Evolutionary conservation across 805 yeast genomes (phyloP).

Genomic region (Wickerhamiella kurtzmanii): DNA sequence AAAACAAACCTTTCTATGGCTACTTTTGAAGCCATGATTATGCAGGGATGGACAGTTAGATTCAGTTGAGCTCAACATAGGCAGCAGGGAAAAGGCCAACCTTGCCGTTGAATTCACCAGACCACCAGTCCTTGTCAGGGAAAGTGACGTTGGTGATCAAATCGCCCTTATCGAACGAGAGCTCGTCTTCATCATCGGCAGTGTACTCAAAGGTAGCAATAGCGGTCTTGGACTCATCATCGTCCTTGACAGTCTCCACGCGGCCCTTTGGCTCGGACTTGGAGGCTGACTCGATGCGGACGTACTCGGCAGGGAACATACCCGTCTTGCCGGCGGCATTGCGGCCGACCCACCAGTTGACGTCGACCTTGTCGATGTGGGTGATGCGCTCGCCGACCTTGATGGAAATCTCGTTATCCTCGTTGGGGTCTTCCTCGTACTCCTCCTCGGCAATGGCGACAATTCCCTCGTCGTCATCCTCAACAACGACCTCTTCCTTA

Average conservation of each 20-base stretch:
- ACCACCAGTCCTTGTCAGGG: slow-evolving; percentile 96
- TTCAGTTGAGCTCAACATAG: slow-evolving; percentile 38
- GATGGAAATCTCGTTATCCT: slow-evolving; percentile 60
- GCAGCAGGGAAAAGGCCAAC: slow-evolving; percentile 84
- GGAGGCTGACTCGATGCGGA: slow-evolving; percentile 27
- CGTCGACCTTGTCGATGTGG: slow-evolving; percentile 58
- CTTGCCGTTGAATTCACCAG: slow-evolving; percentile 68
- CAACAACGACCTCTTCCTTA: slow-evolving; percentile 7
- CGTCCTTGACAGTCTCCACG: slow-evolving; percentile 8
- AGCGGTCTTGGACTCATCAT: slow-evolving; percentile 34
- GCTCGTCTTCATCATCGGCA: slow-evolving; percentile 85
- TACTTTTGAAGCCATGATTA: too few relatives aligned
- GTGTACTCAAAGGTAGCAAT: slow-evolving; percentile 68
- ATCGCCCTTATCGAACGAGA: slow-evolving; percentile 75
- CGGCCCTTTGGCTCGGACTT: slow-evolving; percentile 18
- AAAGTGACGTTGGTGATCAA: slow-evolving; percentile 68
- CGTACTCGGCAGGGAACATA: slow-evolving; percentile 85
- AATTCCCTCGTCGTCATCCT: slow-evolving; percentile 14
- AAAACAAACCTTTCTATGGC: too few relatives aligned
- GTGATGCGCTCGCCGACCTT: slow-evolving; percentile 52
- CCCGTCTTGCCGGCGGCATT: slow-evolving; percentile 63
- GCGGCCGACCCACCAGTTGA: slow-evolving; percentile 87
- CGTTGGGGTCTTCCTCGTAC: slow-evolving; percentile 66
- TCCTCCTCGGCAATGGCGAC: slow-evolving; percentile 53
- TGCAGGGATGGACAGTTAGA: neutral